phyloP scores from a whole-genome alignment of 441 rosid genomes.

The Croton setiger region DNA sequence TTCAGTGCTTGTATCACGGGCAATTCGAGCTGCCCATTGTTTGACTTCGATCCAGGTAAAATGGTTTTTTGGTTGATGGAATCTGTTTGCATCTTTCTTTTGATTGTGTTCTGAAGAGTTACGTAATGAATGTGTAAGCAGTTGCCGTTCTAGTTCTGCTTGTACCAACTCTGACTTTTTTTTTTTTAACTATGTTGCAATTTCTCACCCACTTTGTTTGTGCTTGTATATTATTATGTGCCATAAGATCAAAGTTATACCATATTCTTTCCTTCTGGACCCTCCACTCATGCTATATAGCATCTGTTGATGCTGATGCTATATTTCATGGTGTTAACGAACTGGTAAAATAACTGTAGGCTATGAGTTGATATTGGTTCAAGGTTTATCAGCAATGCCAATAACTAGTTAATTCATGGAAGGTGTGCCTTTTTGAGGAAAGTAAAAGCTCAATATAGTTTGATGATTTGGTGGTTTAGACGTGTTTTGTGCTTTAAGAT shows the following conservation, averaged over 20 bases:
- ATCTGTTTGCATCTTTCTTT: neutral
- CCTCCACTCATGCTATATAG: neutral
- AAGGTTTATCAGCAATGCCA: neutral
- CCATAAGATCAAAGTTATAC: neutral
- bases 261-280: neutral
- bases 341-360: neutral
- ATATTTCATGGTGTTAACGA: neutral
- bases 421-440: neutral
- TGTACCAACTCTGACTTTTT: neutral
- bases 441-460: neutral
- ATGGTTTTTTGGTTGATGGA: slow-evolving; percentile 22
- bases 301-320: neutral
- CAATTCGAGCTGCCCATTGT: slow-evolving; percentile 89
- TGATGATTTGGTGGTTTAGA: neutral
- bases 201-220: neutral
- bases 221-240: neutral
- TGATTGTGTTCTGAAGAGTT: neutral
- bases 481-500: neutral
- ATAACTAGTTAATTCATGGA: neutral
- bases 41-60: slow-evolving; percentile 90
- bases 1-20: slow-evolving; percentile 72
- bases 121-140: neutral
- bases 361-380: neutral
- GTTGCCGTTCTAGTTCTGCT: neutral
- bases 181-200: neutral